These are phyloP conservation scores for Neurospora sp. DNA, from an alignment of 495 filamentous ascomycete species.

Conservation along the genomic window DNA sequence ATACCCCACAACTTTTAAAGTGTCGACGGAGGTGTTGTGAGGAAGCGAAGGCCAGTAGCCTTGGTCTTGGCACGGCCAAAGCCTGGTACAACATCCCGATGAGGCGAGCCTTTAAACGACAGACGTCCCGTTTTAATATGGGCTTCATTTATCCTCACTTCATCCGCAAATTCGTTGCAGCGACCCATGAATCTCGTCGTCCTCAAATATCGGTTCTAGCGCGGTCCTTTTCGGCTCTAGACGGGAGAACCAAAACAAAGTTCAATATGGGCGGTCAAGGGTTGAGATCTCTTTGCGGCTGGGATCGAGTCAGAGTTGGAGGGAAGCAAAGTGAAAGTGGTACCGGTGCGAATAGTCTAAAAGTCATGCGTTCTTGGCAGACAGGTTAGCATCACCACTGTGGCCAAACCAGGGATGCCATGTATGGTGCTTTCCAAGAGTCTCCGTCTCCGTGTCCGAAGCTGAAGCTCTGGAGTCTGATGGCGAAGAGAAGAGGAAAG, in stretches of 20 bases:
- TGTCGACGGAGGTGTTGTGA: slow-evolving; percentile 3
- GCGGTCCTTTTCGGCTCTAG: not conserved
- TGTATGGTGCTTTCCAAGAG: not conserved
- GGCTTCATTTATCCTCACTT: slow-evolving; percentile 41
- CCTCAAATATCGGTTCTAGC: not conserved
- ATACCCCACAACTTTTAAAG: slow-evolving; percentile 5
- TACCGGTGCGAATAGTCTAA: not conserved
- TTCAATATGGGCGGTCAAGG: not conserved
- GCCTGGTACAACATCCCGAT: slow-evolving; percentile 7
- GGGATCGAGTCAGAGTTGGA: not conserved
- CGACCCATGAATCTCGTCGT: slow-evolving; percentile 10
- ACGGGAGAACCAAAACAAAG: not conserved
- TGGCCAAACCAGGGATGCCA: not conserved
- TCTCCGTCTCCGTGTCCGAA: not conserved
- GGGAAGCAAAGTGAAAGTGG: not conserved
- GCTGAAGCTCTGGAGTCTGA: not conserved
- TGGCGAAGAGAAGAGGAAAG: not conserved
- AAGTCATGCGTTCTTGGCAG: not conserved
- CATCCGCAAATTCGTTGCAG: slow-evolving; percentile 36
- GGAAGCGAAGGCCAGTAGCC: slow-evolving; percentile 1
- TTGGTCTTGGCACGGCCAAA: slow-evolving; percentile 12
- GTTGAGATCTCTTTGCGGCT: not conserved
- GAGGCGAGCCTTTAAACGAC: slow-evolving; percentile 21
- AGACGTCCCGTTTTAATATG: slow-evolving; percentile 32
- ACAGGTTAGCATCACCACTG: not conserved